Percentiles rank a stretch among this genome's conserved stretches.
Evolutionary conservation across 208 protist genomes (phyloP).

Genomic region (Wallacemonas sp.): DNA sequence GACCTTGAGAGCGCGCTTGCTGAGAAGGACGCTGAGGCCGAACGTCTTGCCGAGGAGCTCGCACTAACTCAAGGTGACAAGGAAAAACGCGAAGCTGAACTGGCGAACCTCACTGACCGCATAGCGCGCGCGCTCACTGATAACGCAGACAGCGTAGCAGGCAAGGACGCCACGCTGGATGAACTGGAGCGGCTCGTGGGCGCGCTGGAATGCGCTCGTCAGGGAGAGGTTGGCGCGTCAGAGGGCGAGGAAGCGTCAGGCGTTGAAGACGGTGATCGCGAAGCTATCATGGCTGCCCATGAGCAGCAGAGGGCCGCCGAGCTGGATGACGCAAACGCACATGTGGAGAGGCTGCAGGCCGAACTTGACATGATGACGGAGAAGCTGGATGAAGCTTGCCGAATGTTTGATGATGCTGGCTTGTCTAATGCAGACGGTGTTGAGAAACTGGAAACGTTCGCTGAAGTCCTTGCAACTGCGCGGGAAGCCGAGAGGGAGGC

Average conservation of each 20-base stretch:
- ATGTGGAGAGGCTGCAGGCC: constrained; percentile 28
- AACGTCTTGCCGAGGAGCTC: constrained; percentile 26
- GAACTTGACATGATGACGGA: constrained; percentile 37
- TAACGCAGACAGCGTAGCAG: background rate
- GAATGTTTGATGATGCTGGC: constrained; percentile 29
- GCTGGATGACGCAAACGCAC: constrained; percentile 20
- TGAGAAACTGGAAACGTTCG: constrained; percentile 33
- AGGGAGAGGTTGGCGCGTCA: too few relatives aligned
- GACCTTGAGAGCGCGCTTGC: constrained; percentile 13
- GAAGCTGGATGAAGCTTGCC: constrained; percentile 36
- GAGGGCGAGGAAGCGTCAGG: constrained; percentile 12
- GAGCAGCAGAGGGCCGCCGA: constrained; percentile 17
- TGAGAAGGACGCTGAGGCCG: constrained; percentile 18
- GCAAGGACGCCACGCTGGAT: constrained; percentile 22
- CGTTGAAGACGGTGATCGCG: background rate
- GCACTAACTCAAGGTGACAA: constrained; percentile 1
- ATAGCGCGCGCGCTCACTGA: constrained; percentile 26
- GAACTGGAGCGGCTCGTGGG: constrained; percentile 43
- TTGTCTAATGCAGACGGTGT: constrained; percentile 25
- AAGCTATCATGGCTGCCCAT: background rate
- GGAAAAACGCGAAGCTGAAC: background rate
- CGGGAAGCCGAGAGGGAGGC: constrained; percentile 31
- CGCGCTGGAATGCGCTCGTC: constrained; percentile 16
- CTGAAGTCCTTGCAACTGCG: constrained; percentile 21
- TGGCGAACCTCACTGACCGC: constrained; percentile 11